Base-by-base conservation (phyloP, 345 rosid genomes). In the Salix purpurea region DNA sequence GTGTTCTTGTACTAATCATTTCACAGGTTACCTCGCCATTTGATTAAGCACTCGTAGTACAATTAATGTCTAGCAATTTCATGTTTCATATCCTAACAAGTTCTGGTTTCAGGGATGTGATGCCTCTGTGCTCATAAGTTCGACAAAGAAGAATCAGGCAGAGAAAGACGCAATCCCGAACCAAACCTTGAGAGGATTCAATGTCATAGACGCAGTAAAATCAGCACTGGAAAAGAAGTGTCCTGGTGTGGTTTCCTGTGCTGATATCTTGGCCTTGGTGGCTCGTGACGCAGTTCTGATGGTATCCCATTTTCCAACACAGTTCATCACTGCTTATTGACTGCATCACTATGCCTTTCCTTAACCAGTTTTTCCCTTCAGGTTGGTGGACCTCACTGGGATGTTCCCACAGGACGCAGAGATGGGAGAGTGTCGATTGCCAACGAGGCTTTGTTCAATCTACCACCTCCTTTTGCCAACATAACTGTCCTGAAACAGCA, bases 371-470 rank as follows among this genome's bases (percentile, higher is more conserved):
- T 67, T 71, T n/a, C 19, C 13, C 42, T 74, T 64, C 79, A 91
- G 97, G 76, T 84, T 65, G 73, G 82, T 0, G 94, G 97, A 71
- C 90, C 92, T 9, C 79, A 11, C 65, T 91, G 92, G 94, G 76
- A 78, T 0, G 88, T 90, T 78, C 88, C 89, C 28, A 77, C 86
- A 0, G 94, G 94, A 1, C 70, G 94, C 48, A 90, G 91, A 80
- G 94, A 90, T 76, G 94, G 94, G 40, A 87, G 80, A 18, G 74
- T 89, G 71, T 89, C 94, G 9, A 71, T 4, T 34, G 1, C 66
- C 4, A 54, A 68, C 0, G 92, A 88, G 67, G 87, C 69, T 18
- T 50, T 68, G 1, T 5, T 62, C 62, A 36, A 72, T 46, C 19
- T 90, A 36, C 91, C 91, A 34, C 60, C 90, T 2, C 89, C 89